Conservation (phyloP, 805 yeast species). For the Suhomyces emberorum region DNA sequence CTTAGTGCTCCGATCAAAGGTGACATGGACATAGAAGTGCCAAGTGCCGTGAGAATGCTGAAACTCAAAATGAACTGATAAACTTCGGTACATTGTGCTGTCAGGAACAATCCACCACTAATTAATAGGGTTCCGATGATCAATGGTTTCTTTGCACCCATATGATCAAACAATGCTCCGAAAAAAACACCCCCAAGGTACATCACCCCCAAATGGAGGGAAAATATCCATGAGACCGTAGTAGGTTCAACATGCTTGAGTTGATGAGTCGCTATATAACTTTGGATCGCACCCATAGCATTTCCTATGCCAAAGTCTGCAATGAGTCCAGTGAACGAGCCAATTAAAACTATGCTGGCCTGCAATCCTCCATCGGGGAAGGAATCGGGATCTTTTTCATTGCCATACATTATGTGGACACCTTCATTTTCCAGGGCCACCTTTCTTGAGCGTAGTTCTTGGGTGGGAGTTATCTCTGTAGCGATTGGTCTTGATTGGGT, state of each 20-base stretch:
- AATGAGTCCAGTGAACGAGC: constrained; percentile 18
- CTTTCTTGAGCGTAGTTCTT: constrained; percentile 1
- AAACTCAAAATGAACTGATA: constrained; percentile 54
- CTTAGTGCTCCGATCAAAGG: constrained; percentile 44
- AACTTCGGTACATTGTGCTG: constrained; percentile 41
- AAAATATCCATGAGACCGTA: constrained; percentile 20
- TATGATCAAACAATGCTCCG: constrained; percentile 45
- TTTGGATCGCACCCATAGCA: constrained; percentile 19
- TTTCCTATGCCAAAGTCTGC: constrained; percentile 20
- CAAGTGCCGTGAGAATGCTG: constrained; percentile 47
- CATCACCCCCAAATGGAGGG: constrained; percentile 17
- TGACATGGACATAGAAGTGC: constrained; percentile 40
- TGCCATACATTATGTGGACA: constrained; percentile 12
- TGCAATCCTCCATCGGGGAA: constrained; percentile 20
- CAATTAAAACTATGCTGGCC: constrained; percentile 17
- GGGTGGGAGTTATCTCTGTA: constrained; percentile 1
- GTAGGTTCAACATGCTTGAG: constrained; percentile 9
- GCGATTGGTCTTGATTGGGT: not conserved
- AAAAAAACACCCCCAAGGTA: constrained; percentile 31
- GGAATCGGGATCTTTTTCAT: constrained; percentile 13
- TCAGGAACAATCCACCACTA: constrained; percentile 40
- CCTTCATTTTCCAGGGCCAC: not conserved
- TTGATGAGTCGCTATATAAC: constrained; percentile 17
- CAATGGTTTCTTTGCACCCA: constrained; percentile 39
- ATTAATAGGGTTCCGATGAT: constrained; percentile 35